A percentile compares a stretch with the other conserved stretches of the same genome.
Evolutionary conservation across 2,329 filamentous ascomycete species (phyloP).

Genomic region (Cladosporium sp.): DNA sequence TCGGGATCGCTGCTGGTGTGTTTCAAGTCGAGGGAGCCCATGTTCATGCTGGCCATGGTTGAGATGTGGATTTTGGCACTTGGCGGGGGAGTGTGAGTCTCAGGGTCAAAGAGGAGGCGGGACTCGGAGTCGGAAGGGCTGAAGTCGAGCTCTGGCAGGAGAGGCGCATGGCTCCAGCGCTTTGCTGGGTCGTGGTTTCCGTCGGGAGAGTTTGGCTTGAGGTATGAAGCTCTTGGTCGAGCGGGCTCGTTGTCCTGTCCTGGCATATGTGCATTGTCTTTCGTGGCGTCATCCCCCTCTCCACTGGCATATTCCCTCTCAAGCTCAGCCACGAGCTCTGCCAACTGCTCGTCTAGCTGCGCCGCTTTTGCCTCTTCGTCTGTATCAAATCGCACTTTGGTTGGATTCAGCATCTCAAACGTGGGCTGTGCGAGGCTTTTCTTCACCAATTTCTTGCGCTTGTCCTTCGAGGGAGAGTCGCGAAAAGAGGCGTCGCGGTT

Average conservation of each 20-base stretch:
- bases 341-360: background rate
- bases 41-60: background rate
- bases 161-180: constrained; percentile 1
- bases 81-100: background rate
- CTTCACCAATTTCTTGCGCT: background rate
- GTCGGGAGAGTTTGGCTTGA: too few relatives aligned
- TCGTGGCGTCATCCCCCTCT: too few relatives aligned
- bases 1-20: background rate
- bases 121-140: background rate
- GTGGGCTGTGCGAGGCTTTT: background rate
- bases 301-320: background rate
- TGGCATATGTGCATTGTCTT: too few relatives aligned
- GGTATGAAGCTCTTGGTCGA: too few relatives aligned
- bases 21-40: background rate
- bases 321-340: background rate
- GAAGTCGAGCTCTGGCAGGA: constrained; percentile 11
- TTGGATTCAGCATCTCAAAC: background rate
- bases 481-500: background rate
- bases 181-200: background rate
- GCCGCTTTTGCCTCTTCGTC: background rate
- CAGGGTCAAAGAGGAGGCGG: background rate
- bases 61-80: background rate
- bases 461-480: background rate
- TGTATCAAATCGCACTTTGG: background rate
- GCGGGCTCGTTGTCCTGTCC: too few relatives aligned